A percentile compares a stretch with the other conserved stretches of the same genome.
Evolutionary conservation across 768 basidiomycete species (phyloP).

Genomic region (Leccinellum luteum): DNA sequence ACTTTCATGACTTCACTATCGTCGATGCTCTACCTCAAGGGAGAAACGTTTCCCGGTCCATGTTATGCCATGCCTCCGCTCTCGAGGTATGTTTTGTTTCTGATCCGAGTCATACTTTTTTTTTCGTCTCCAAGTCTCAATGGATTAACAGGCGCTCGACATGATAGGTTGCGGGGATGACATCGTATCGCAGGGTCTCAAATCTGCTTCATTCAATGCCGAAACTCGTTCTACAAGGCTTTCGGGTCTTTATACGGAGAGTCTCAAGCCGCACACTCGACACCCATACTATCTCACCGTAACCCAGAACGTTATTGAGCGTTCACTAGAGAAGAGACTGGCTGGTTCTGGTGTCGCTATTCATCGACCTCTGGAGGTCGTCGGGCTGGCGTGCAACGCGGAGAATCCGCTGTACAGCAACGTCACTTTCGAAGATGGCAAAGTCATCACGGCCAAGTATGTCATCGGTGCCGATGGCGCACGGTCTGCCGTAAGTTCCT

Average conservation of each 20-base stretch:
- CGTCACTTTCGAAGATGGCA: slow-evolving; percentile 48
- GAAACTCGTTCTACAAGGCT: slow-evolving; percentile 32
- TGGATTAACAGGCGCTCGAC: slow-evolving; percentile 44
- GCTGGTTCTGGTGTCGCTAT: slow-evolving; percentile 32
- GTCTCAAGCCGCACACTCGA: slow-evolving; percentile 40
- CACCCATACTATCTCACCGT: slow-evolving; percentile 42
- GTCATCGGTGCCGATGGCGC: slow-evolving; percentile 54
- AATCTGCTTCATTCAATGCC: slow-evolving; percentile 26
- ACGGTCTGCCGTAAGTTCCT: slow-evolving; percentile 39
- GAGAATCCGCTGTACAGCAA: slow-evolving; percentile 30
- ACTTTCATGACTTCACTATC: slow-evolving; percentile 39
- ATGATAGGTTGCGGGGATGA: slow-evolving; percentile 40
- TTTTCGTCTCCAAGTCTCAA: slow-evolving; percentile 25
- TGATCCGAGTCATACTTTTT: neutral
- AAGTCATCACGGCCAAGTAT: slow-evolving; percentile 41
- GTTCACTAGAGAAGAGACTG: slow-evolving; percentile 37
- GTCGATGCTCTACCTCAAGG: slow-evolving; percentile 39
- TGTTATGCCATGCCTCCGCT: slow-evolving; percentile 46
- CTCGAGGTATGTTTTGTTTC: slow-evolving; percentile 39
- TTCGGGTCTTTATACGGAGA: slow-evolving; percentile 28
- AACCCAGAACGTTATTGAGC: slow-evolving; percentile 47
- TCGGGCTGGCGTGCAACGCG: slow-evolving; percentile 33
- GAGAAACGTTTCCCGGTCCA: slow-evolving; percentile 42
- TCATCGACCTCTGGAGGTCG: slow-evolving; percentile 38
- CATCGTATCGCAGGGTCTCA: slow-evolving; percentile 38